Conservation (phyloP, 2,329 filamentous ascomycete genomes). For the Aspergillus unguis region DNA sequence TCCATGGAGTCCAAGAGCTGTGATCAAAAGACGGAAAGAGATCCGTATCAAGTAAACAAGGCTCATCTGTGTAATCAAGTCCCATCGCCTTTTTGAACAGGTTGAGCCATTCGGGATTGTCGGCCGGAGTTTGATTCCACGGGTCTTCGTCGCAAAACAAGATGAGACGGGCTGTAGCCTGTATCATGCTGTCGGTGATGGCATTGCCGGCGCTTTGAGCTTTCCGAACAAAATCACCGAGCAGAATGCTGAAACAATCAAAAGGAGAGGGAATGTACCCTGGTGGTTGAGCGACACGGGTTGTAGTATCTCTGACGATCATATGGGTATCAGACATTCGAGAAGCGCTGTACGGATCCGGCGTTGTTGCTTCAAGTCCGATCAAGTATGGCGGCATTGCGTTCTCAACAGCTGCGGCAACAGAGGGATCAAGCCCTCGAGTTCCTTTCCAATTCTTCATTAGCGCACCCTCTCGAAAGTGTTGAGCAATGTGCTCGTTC, state of each 20-base stretch:
- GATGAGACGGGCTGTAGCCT: conserved; percentile 29
- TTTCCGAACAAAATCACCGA: conserved; percentile 22
- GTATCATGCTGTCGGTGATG: conserved; percentile 32
- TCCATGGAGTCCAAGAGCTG: too few species aligned
- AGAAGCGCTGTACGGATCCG: conserved; percentile 17
- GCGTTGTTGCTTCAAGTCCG: conserved; percentile 24
- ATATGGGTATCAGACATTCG: background rate
- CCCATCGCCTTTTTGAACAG: conserved; percentile 4
- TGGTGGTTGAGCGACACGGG: background rate
- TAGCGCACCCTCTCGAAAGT: conserved; percentile 32
- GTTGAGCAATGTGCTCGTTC: conserved; percentile 36
- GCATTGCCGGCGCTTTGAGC: conserved; percentile 21
- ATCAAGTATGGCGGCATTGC: conserved; percentile 38
- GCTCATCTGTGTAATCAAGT: background rate
- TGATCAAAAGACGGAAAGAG: too few species aligned
- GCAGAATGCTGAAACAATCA: conserved; percentile 21
- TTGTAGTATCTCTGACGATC: background rate
- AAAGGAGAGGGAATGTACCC: background rate
- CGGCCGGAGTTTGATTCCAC: conserved; percentile 38
- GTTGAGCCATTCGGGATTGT: conserved; percentile 19
- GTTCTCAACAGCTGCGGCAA: conserved; percentile 36
- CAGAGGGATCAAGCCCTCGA: conserved; percentile 29
- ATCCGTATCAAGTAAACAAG: too few species aligned
- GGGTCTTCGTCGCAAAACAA: conserved; percentile 33
- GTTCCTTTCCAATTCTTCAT: conserved; percentile 37